Base-by-base conservation (phyloP, 1,284 basidiomycete species). In the Boletus semigastroideus region DNA sequence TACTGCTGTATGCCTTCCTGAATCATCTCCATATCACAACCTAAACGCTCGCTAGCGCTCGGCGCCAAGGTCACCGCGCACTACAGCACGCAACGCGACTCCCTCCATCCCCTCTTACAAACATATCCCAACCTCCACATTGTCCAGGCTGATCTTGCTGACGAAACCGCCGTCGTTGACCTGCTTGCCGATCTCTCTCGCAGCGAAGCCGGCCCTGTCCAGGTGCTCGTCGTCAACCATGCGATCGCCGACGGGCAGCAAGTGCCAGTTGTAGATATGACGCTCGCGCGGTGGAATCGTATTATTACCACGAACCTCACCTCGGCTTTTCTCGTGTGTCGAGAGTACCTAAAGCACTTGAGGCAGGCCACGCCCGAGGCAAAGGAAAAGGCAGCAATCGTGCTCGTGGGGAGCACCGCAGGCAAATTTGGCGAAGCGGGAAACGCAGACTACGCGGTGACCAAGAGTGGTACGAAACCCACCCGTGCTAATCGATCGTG, bases 361-460 rank as follows among this genome's bases (percentile, higher is more conserved):
- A 73, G 77, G 49, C 42, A 51, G 1, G 74, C 78, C 1, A 59
- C 69, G 0, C 16, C 31, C 31, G 31, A 33, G 14, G 31, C 31
- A 33, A 33, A 33, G 31, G 31, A 33, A 8, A 33, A 79, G 55
- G 82, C 81, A 1, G 74, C 78, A 9, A 77, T 90, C 30, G 72
- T 88, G 1, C 70, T 88, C 42, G 77, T 90, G 33, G 86, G 87
- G 13, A 87, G 85, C 56, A 84, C 82, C 0, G 79, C 86, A 14
- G 87, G 87, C 9, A 86, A 85, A 66, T 85, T 78, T 57, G 88
- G 87, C 13, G 85, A 89, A 67, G 79, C 79, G 3, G 79, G 78
- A 4, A 78, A 85, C 60, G 78, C 78, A 2, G 84, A 87, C 67
- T 85, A 86, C 61, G 75, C 82, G 14, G 74, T 76, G 17, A 71